phyloP scores from a whole-genome alignment of 2,329 filamentous ascomycete species.

The Colletotrichum gloeosporioides region DNA sequence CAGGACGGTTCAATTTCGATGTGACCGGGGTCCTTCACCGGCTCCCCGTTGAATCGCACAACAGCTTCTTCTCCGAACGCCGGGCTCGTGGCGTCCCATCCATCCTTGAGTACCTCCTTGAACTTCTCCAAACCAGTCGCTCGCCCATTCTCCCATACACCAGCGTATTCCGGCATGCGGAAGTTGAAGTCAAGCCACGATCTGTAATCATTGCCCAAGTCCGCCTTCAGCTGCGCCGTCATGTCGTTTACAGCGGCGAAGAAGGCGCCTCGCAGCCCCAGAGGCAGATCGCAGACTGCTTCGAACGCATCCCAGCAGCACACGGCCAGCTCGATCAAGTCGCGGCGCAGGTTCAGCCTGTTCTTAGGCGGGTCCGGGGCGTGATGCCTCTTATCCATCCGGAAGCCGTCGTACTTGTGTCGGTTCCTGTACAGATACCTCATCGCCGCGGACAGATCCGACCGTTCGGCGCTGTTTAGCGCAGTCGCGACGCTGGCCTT shows the following conservation, averaged over 20 bases:
- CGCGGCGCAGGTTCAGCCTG: not conserved
- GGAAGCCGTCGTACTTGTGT: not conserved
- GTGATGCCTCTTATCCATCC: not conserved
- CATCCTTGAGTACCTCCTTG: not conserved
- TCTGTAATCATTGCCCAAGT: not conserved
- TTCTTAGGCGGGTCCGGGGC: not conserved
- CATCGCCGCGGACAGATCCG: not conserved
- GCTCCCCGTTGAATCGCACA: not conserved
- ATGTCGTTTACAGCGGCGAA: not conserved
- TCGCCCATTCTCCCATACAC: not conserved
- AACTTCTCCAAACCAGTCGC: not conserved
- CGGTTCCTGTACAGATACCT: not conserved
- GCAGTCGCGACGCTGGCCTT: not conserved
- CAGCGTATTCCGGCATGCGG: not conserved
- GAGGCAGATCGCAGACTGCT: not conserved
- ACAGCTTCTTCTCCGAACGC: not conserved
- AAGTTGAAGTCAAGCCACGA: slow-evolving; percentile 10
- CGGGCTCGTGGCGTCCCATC: not conserved
- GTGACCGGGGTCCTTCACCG: not conserved
- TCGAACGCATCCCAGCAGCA: not conserved
- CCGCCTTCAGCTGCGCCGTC: not conserved
- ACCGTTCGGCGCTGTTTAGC: not conserved
- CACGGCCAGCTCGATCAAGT: not conserved
- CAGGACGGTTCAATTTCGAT: not conserved
- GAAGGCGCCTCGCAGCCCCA: not conserved